phyloP scores from a whole-genome alignment of 1,284 basidiomycete genomes.

The Hemileia vastatrix region DNA sequence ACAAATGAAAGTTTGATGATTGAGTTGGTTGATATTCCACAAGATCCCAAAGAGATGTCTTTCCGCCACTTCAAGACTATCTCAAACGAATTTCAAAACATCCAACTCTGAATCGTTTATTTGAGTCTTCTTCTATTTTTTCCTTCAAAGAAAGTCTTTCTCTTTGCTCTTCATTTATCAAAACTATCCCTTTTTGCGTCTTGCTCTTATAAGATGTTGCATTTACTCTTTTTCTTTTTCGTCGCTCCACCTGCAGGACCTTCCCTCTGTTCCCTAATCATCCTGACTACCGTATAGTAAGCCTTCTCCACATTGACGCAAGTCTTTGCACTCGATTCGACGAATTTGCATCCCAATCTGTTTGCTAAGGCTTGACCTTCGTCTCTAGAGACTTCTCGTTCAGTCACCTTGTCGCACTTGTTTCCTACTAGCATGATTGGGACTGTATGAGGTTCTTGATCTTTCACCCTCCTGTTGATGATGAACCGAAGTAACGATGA shows the following conservation, averaged over 20 bases:
- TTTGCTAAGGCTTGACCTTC: constrained; percentile 39
- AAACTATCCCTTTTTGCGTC: too few species aligned
- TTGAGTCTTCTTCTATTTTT: too few species aligned
- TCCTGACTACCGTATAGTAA: constrained; percentile 38
- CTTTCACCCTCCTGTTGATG: constrained; percentile 32
- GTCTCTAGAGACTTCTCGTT: constrained; percentile 36
- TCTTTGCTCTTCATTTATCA: too few species aligned
- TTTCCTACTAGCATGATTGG: constrained; percentile 43
- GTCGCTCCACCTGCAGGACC: constrained; percentile 28
- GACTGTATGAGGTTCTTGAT: constrained; percentile 37
- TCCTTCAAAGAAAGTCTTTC: too few species aligned
- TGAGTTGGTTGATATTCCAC: too few species aligned
- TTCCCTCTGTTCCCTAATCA: constrained; percentile 37
- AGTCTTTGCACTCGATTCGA: constrained; percentile 41
- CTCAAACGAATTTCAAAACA: too few species aligned
- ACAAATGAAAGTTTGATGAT: too few species aligned
- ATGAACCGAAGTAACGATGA: not conserved
- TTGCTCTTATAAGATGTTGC: constrained; percentile 33
- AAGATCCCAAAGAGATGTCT: too few species aligned
- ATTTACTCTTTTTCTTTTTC: constrained; percentile 35
- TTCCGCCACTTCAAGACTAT: too few species aligned
- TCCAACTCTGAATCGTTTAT: too few species aligned
- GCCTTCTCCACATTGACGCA: constrained; percentile 41
- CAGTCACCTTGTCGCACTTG: constrained; percentile 41
- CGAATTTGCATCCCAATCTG: constrained; percentile 39